Evolutionary conservation across 306 rosid species (phyloP).

Genomic region (Pyrus betulifolia): DNA sequence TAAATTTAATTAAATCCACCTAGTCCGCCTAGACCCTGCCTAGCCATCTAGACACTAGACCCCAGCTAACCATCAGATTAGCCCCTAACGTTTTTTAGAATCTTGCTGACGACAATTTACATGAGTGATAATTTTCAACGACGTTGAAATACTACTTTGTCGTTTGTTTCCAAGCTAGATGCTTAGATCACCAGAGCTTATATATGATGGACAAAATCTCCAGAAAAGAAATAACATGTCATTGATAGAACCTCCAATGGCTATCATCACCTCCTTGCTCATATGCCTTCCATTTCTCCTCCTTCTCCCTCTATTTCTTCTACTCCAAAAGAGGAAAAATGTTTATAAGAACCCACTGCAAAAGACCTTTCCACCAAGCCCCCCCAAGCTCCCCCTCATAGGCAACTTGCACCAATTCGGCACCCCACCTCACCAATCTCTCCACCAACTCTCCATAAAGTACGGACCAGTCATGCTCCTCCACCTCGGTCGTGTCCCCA

Average conservation of each 20-base stretch:
- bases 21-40: too few relatives aligned
- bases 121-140: too few relatives aligned
- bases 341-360: background rate
- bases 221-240: too few relatives aligned
- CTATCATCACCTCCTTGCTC: background rate
- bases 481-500: background rate
- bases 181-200: background rate
- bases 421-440: conserved; percentile 12
- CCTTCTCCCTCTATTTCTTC: background rate
- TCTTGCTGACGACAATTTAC: too few relatives aligned
- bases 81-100: too few relatives aligned
- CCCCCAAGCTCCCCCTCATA: conserved; percentile 32
- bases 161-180: background rate
- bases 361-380: conserved; percentile 18
- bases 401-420: conserved; percentile 39
- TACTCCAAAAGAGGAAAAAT: background rate
- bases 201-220: background rate
- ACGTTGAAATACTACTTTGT: too few relatives aligned
- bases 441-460: conserved; percentile 11
- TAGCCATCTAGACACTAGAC: too few relatives aligned
- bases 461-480: conserved; percentile 29
- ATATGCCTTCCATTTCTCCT: conserved; percentile 3
- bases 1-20: too few relatives aligned
- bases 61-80: too few relatives aligned
- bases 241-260: background rate